Evolutionary conservation across 106 monocot species (phyloP), one percentile per base, ranked within the genome.

Genomic region (Phalaenopsis equestris): DNA sequence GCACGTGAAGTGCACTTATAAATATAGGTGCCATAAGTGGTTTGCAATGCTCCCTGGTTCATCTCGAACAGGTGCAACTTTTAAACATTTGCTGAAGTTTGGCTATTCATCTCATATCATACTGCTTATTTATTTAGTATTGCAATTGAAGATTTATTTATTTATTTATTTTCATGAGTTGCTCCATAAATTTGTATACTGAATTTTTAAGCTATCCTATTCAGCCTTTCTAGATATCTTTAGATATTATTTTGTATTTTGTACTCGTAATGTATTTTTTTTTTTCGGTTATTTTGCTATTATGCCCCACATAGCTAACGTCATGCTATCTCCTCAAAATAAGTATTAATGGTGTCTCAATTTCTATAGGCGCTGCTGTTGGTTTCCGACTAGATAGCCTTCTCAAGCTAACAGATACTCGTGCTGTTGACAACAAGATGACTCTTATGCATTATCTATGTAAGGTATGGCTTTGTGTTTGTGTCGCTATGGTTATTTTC

Each of bases 381-480:
- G 91, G 91, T 80, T 91, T 91, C 68, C 83, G 83, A 9, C 79
- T 91, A 80, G 91, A 88, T 72, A 89, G 91, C 83, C 86, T 89
- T 73, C 88, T 92, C 73, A 95, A 95, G 84, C 92, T 95, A 21
- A 84, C 84, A 81, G 92, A 95, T 79, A 95, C 90, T 67, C 90
- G 95, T 83, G 92, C 90, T 30, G 87, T 87, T 72, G 90, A 90
- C 78, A 92, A 83, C 77, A 92, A 87, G 78, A 92, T 89, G 87
- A 92, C 95, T 9, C 82, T 95, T 18, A 95, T 95, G 95, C 95
- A 95, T 89, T 95, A 90, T 84, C 78, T 95, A 38, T 95, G 95
- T 77, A 95, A 92, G 95, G 95, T 92, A 90, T 21, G 75, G 9
- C 55, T 10, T 15, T 3, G 10, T 38, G 1, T 70, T 70, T 52